These are phyloP conservation scores for Pulveroboletus sp. DNA, from an alignment of 768 basidiomycete genomes.

Conservation along the genomic window DNA sequence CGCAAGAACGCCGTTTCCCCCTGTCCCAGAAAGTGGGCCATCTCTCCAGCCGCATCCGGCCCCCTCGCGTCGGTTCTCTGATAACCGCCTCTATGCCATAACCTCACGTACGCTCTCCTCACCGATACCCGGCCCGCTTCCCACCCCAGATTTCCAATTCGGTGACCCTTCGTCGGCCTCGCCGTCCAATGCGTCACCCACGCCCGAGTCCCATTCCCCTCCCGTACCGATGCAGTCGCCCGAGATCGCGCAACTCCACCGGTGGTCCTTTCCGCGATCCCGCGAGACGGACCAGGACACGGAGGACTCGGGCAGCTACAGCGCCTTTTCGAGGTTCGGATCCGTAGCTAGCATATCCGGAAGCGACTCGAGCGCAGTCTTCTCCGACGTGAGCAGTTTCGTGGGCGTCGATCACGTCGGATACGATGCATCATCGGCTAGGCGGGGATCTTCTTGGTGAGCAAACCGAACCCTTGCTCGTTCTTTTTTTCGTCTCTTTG, in stretches of 20 bases:
- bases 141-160: slow-evolving; percentile 60
- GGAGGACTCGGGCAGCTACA: slow-evolving; percentile 51
- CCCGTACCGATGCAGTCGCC: slow-evolving; percentile 37
- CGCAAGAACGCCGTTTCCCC: slow-evolving; percentile 37
- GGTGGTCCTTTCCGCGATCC: slow-evolving; percentile 42
- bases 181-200: slow-evolving; percentile 45
- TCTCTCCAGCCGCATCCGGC: slow-evolving; percentile 9
- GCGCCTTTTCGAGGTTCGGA: slow-evolving; percentile 49
- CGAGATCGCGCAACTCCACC: slow-evolving; percentile 36
- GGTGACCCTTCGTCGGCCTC: slow-evolving; percentile 50
- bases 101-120: slow-evolving; percentile 45
- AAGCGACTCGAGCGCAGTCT: slow-evolving; percentile 55
- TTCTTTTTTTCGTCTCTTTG: slow-evolving; percentile 20
- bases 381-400: slow-evolving; percentile 42
- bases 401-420: slow-evolving; percentile 29
- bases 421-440: slow-evolving; percentile 32
- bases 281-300: slow-evolving; percentile 44
- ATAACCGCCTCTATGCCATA: slow-evolving; percentile 47
- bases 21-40: slow-evolving; percentile 23
- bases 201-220: slow-evolving; percentile 35
- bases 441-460: slow-evolving; percentile 33
- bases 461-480: slow-evolving; percentile 5
- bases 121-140: slow-evolving; percentile 53
- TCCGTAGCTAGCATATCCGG: slow-evolving; percentile 59
- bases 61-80: slow-evolving; percentile 33